Evolutionary conservation across 805 yeast species (phyloP), one percentile per base, ranked within the genome.

Genomic region (Ogataea methylovora): DNA sequence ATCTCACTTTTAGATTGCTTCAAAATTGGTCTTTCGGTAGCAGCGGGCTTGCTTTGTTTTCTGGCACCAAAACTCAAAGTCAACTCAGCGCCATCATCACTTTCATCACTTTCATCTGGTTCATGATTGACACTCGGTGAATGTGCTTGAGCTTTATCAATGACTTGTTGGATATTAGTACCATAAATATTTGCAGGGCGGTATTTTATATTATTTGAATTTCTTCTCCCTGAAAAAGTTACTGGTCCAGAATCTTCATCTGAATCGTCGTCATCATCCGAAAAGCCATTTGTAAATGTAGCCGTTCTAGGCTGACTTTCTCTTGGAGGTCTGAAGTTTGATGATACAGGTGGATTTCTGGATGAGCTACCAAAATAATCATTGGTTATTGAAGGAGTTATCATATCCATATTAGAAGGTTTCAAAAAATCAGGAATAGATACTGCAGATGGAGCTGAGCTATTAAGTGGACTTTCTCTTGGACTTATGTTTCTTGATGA

Each of bases 401-500:
- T 36, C 2, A 49, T 44, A 14, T 48, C 52, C 48, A 48, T 36
- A 13, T 46, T 15, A 21, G 15, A 6, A 5, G 21, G 8, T 24
- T 34, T 42, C 28, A 51, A 33, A 18, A 38, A 42, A 11, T 48
- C 54, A 2, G 56, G 53, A 27, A 49, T 39, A 3, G 56, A 49
- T 5, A 47, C 46, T 7, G 48, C 52, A 7, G 54, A 48, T 16
- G 21, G 27, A 9, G 22, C 20, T 3, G 17, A 6, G 11, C 27
- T 24, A 15, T 23, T 5, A 4, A 24, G 4, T 24, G 27, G 33
- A 30, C 27, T 30, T 3, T n/a, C 5, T 22, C 22, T 11, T 6
- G 25, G 4, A 29, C 16, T 8, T 9, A n/a, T n/a, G n/a, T n/a
- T n/a, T n/a, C n/a, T n/a, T n/a, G n/a, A n/a, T n/a, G n/a, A n/a